A percentile compares a stretch with the other conserved stretches of the same genome.
Evolutionary conservation across 495 filamentous ascomycete genomes (phyloP).

Genomic region (Aspergillus heteromorphus): DNA sequence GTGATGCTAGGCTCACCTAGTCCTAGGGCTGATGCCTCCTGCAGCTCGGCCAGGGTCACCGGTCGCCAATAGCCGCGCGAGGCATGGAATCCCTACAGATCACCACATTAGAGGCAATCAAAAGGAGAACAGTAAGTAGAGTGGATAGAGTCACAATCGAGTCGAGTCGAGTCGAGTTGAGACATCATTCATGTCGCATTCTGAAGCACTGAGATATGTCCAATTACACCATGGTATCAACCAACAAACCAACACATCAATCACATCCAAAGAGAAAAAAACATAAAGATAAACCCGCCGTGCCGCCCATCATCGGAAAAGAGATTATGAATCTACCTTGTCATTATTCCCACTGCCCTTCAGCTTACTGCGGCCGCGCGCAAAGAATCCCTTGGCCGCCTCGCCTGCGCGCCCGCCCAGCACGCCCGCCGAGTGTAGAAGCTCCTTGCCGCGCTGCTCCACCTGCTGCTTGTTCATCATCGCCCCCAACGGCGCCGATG

Average conservation of each 20-base stretch:
- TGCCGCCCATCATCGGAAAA: slow-evolving; percentile 20
- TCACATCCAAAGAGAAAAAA: background rate
- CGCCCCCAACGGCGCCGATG: slow-evolving; percentile 33
- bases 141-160: slow-evolving; percentile 14
- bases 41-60: slow-evolving; percentile 14
- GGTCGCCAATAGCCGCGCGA: slow-evolving; percentile 21
- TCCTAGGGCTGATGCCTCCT: slow-evolving; percentile 11
- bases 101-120: slow-evolving; percentile 31
- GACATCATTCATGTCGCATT: slow-evolving; percentile 39
- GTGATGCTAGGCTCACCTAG: background rate
- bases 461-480: slow-evolving; percentile 43
- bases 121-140: slow-evolving; percentile 16
- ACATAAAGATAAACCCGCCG: too few relatives aligned
- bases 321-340: slow-evolving; percentile 72
- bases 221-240: slow-evolving; percentile 36
- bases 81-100: slow-evolving; percentile 40
- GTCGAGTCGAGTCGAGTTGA: too few relatives aligned
- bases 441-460: slow-evolving; percentile 74
- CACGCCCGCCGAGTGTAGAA: slow-evolving; percentile 72
- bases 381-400: slow-evolving; percentile 80
- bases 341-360: slow-evolving; percentile 57
- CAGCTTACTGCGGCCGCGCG: slow-evolving; percentile 79
- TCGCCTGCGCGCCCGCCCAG: slow-evolving; percentile 66
- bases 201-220: slow-evolving; percentile 25
- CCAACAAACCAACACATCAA: slow-evolving; percentile 2